Conservation (phyloP, 768 basidiomycete genomes). For the Xerocomus potaroensis region DNA sequence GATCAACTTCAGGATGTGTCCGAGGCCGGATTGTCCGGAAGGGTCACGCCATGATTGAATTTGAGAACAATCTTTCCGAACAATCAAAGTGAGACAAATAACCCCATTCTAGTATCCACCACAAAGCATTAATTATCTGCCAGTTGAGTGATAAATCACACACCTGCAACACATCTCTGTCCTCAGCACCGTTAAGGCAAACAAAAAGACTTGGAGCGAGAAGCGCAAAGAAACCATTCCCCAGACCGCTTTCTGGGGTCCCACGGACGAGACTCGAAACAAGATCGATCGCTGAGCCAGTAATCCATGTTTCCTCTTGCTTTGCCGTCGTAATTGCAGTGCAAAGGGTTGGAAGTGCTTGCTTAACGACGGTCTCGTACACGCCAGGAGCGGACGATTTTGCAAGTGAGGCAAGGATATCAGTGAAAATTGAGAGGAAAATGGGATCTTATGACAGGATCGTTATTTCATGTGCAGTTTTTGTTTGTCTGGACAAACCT, state of each 20-base stretch:
- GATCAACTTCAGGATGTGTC: slow-evolving; percentile 68
- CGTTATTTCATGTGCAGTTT: not conserved
- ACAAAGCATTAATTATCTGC: not conserved
- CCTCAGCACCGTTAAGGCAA: slow-evolving; percentile 66
- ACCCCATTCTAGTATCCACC: slow-evolving; percentile 76
- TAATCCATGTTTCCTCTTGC: slow-evolving; percentile 66
- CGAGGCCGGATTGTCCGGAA: slow-evolving; percentile 69
- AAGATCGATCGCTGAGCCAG: slow-evolving; percentile 80
- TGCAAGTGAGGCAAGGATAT: slow-evolving; percentile 71
- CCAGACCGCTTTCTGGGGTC: slow-evolving; percentile 58
- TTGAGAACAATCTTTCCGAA: slow-evolving; percentile 85
- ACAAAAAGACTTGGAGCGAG: slow-evolving; percentile 74
- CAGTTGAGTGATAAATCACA: not conserved
- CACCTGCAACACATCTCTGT: slow-evolving; percentile 82
- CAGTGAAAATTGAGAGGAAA: slow-evolving; percentile 78
- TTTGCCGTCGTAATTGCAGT: slow-evolving; percentile 56
- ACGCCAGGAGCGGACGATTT: slow-evolving; percentile 53
- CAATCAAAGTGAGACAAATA: slow-evolving; percentile 71
- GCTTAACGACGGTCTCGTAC: slow-evolving; percentile 68
- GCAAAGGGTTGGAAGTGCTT: slow-evolving; percentile 70
- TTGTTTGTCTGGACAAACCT: slow-evolving; percentile 42
- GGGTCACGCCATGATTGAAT: slow-evolving; percentile 71
- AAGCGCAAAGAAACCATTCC: slow-evolving; percentile 73
- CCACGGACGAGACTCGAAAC: slow-evolving; percentile 68
- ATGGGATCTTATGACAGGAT: slow-evolving; percentile 66